Evolutionary conservation across 768 basidiomycete genomes (phyloP).

Genomic region (Candolleomyces efflorescens): DNA sequence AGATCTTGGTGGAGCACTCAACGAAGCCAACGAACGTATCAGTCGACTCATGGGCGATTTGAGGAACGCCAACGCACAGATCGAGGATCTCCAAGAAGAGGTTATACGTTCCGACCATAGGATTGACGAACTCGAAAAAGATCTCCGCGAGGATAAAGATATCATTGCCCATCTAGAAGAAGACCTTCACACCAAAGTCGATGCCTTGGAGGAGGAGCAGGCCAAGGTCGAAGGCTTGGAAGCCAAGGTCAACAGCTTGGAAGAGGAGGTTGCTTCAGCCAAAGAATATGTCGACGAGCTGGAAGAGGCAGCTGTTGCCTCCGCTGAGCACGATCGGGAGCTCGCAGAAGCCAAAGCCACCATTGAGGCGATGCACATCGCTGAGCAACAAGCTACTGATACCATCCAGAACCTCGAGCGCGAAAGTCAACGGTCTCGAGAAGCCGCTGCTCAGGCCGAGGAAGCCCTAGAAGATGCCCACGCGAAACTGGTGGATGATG

Average conservation of each 20-base stretch:
- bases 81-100: conserved; percentile 61
- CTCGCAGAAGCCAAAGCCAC: conserved; percentile 43
- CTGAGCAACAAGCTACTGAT: conserved; percentile 45
- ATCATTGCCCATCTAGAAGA: conserved; percentile 39
- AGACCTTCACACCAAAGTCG: conserved; percentile 32
- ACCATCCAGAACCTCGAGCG: conserved; percentile 48
- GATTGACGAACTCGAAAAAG: conserved; percentile 53
- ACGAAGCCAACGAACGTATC: conserved; percentile 60
- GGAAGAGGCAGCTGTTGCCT: conserved; percentile 52
- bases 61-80: conserved; percentile 52
- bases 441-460: conserved; percentile 65
- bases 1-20: conserved; percentile 66
- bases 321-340: conserved; percentile 56
- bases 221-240: conserved; percentile 25
- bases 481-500: conserved; percentile 62
- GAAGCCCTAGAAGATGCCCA: conserved; percentile 74
- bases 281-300: conserved; percentile 54
- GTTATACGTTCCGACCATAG: conserved; percentile 45
- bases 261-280: conserved; percentile 43
- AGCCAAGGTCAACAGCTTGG: conserved; percentile 32
- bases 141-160: conserved; percentile 51
- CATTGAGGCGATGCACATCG: conserved; percentile 36
- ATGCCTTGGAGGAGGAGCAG: conserved; percentile 32
- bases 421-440: conserved; percentile 47
- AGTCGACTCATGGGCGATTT: conserved; percentile 54